Base-by-base conservation (phyloP, 208 protist genomes). In the Acanthamoeba lenticulata region DNA sequence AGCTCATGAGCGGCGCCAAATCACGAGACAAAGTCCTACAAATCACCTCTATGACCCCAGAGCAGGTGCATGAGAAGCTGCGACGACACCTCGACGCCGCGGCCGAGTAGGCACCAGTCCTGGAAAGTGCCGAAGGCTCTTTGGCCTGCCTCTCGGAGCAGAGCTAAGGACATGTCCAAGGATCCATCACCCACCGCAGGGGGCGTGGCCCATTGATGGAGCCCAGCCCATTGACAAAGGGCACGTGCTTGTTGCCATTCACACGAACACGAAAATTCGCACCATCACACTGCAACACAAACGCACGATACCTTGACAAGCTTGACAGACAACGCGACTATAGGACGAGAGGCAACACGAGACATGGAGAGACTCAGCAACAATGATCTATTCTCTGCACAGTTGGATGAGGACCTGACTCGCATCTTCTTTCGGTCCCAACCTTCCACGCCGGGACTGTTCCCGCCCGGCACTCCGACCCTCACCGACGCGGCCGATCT, bases 11-110 rank as follows among this genome's bases (percentile, higher is more conserved):
- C 36, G 85, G 85, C 52, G 13, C 85, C 13, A 91, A 91, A 52
- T 91, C 85, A 27, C 85, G 85, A 27, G 85, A 62, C 85, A 91
- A 91, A 38, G 85, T 72, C 24, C 38, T 91, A 17, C 52, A 72
- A 36, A 29, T 91, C 45, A 91, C 55, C 0, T n/a, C 47, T 32
- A 91, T 72, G 55, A 44, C 85, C 2, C 85, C 85, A 6, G 85
- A 91, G 34, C 55, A 91, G 52, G 57, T 91, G 36, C 85, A 72
- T 34, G 55, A 32, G 27, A 38, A 49, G 32, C 29, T 91, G 6
- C 85, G n/a, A 72, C 49, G 85, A 19, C 85, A 91, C 45, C 55
- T 91, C 29, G 15, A 34, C 67, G 19, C 27, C 7, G n/a, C 5
- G n/a, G 67, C 40, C n/a, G 32, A 79, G 36, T 79, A 32, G 24